Evolutionary conservation across 352 stramenopile species (phyloP).

Genomic region (Globisporangium uncinulatum): DNA sequence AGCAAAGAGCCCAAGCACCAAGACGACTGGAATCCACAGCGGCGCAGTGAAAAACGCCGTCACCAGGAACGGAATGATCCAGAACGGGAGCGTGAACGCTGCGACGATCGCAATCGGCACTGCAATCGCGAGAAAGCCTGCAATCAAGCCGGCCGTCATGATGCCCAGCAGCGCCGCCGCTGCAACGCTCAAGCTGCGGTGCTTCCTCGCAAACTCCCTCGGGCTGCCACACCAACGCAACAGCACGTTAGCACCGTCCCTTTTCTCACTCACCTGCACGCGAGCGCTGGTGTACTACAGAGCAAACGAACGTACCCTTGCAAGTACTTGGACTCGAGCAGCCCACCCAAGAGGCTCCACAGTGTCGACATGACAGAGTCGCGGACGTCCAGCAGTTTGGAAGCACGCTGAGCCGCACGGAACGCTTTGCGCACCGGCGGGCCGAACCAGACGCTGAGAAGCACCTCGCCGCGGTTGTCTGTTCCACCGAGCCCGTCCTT

Average conservation of each 20-base stretch:
- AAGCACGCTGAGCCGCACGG: constrained; percentile 58
- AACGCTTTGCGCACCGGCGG: constrained; percentile 75
- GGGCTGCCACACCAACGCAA: constrained; percentile 19
- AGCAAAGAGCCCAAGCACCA: constrained; percentile 58
- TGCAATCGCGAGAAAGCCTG: constrained; percentile 61
- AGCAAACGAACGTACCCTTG: constrained; percentile 21
- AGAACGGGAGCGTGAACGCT: constrained; percentile 78
- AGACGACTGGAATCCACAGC: constrained; percentile 65
- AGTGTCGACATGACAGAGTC: constrained; percentile 55
- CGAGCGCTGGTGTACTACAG: too few relatives aligned
- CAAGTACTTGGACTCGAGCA: constrained; percentile 33
- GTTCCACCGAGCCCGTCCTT: constrained; percentile 33
- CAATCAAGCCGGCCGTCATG: constrained; percentile 34
- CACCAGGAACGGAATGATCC: constrained; percentile 75
- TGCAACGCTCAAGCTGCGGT: constrained; percentile 64
- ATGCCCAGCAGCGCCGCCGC: constrained; percentile 54
- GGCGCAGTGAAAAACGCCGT: constrained; percentile 77
- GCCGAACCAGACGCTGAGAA: constrained; percentile 65
- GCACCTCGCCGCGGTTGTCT: constrained; percentile 52
- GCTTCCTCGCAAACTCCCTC: constrained; percentile 62
- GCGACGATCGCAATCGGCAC: constrained; percentile 63
- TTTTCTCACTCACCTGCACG: neutral
- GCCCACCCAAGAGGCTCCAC: constrained; percentile 31
- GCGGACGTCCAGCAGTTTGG: constrained; percentile 68
- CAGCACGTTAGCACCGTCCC: neutral